Percentiles rank a stretch among this genome's conserved stretches.
phyloP scores from a whole-genome alignment of 2,329 filamentous ascomycete genomes.

The Ophiocordyceps sinensis region DNA sequence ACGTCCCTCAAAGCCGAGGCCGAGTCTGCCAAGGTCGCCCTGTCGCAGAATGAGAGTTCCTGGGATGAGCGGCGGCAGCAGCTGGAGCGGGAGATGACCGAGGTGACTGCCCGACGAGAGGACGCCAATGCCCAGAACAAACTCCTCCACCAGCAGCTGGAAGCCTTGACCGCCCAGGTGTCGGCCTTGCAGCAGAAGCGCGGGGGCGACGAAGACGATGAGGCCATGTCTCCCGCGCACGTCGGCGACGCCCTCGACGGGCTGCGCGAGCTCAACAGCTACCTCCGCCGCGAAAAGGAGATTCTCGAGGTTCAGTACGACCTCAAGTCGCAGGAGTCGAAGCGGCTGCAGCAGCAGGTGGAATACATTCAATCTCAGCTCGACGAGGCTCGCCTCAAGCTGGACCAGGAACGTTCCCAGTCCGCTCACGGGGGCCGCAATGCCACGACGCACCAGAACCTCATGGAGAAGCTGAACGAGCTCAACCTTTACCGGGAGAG shows the following conservation, averaged over 20 bases:
- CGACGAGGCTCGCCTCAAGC: slow-evolving; percentile 75
- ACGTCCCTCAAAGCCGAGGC: slow-evolving; percentile 65
- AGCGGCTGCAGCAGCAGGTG: slow-evolving; percentile 78
- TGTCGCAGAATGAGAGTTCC: slow-evolving; percentile 70
- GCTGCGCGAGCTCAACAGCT: slow-evolving; percentile 80
- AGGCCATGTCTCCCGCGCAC: slow-evolving; percentile 35
- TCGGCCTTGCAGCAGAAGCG: slow-evolving; percentile 65
- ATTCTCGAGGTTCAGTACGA: slow-evolving; percentile 96
- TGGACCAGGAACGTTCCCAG: slow-evolving; percentile 74
- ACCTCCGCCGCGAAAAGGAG: slow-evolving; percentile 88
- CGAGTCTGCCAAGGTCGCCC: slow-evolving; percentile 66
- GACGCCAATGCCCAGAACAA: slow-evolving; percentile 84
- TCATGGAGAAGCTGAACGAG: slow-evolving; percentile 91
- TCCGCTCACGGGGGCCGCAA: slow-evolving; percentile 60
- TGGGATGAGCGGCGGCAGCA: slow-evolving; percentile 73
- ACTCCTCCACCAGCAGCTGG: slow-evolving; percentile 77
- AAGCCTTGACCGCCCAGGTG: slow-evolving; percentile 69
- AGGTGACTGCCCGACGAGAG: slow-evolving; percentile 65
- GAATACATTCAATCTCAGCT: slow-evolving; percentile 78
- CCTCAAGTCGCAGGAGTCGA: slow-evolving; percentile 73
- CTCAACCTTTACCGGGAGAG: slow-evolving; percentile 94
- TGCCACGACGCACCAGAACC: slow-evolving; percentile 69
- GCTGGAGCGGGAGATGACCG: slow-evolving; percentile 70
- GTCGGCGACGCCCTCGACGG: slow-evolving; percentile 53
- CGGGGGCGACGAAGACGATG: slow-evolving; percentile 34